Evolutionary conservation across 805 yeast genomes (phyloP).

Genomic region (Saturnispora saitoi): DNA sequence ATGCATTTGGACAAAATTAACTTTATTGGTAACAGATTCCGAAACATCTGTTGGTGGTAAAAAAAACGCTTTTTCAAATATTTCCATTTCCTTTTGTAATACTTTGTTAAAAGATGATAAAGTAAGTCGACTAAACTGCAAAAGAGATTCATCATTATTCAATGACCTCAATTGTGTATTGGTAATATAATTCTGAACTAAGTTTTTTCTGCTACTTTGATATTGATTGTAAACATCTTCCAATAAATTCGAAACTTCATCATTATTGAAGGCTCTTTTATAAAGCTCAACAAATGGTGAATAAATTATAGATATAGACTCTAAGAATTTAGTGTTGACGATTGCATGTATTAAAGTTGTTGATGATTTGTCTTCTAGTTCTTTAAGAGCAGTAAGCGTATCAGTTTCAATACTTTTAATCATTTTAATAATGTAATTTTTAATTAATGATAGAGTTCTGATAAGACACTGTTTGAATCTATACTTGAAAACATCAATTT

Average conservation of each 20-base stretch:
- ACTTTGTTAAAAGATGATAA: slow-evolving; percentile 52
- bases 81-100: slow-evolving; percentile 49
- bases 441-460: slow-evolving; percentile 65
- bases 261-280: slow-evolving; percentile 13
- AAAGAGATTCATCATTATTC: slow-evolving; percentile 29
- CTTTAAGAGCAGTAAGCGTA: slow-evolving; percentile 15
- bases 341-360: slow-evolving; percentile 50
- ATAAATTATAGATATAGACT: slow-evolving; percentile 17
- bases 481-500: slow-evolving; percentile 56
- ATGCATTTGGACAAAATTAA: slow-evolving; percentile 33
- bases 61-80: slow-evolving; percentile 49
- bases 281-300: slow-evolving; percentile 24
- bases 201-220: slow-evolving; percentile 44
- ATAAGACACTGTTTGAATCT: slow-evolving; percentile 80
- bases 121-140: slow-evolving; percentile 54
- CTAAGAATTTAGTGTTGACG: slow-evolving; percentile 54
- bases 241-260: slow-evolving; percentile 49
- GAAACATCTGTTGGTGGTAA: slow-evolving; percentile 17
- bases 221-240: slow-evolving; percentile 59
- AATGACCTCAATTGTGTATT: slow-evolving; percentile 18
- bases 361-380: slow-evolving; percentile 12
- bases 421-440: slow-evolving; percentile 51
- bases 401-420: slow-evolving; percentile 29
- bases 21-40: slow-evolving; percentile 20
- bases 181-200: slow-evolving; percentile 36